Evolutionary conservation across 2,329 filamentous ascomycete genomes (phyloP), one percentile per base, ranked within the genome.

Genomic region (Chrysoporthe deuterocubensis): DNA sequence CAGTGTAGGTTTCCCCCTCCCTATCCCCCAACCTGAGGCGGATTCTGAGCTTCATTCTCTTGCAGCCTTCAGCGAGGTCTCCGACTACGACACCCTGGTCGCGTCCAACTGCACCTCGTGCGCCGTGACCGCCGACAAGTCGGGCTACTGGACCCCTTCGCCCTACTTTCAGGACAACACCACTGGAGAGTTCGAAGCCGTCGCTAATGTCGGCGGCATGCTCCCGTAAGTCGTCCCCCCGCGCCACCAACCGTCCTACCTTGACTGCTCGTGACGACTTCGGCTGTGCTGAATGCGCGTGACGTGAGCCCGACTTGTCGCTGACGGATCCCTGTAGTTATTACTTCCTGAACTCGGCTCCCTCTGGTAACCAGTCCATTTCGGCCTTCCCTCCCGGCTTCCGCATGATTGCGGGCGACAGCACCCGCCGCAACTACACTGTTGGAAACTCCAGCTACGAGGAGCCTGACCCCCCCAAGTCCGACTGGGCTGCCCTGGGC

Each of bases 131-230:
- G 84, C 95, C 80, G 94, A 97, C 80, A 91, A 89, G 80, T 97
- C 93, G n/a, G 89, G 89, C 43, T 97, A 97, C 81, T 97, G 93
- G 92, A 88, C 89, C 64, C 94, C 94, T 0, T 81, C 87, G 2
- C 76, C 97, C 71, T 94, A 95, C 81, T 97, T 97, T 78, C 79
- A 89, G 75, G 87, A 94, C 74, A 76, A 76, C 5, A 75, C 80
- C 14, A 90, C 92, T 72, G 87, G 90, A 67, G 82, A 88, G 66
- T 88, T 88, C 62, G 86, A 92, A 73, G 78, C 92, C 67, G 92
- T 97, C 58, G 79, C 85, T 1, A 89, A 96, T 76, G 86, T 91
- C 62, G 93, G 93, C 70, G 93, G 94, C 71, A 93, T 96, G 87
- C 88, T 96, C 76, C 91, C 90, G 89, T 95, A 85, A 84, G 91